Base-by-base conservation (phyloP, 306 rosid genomes). In the Citrullus amarus region DNA sequence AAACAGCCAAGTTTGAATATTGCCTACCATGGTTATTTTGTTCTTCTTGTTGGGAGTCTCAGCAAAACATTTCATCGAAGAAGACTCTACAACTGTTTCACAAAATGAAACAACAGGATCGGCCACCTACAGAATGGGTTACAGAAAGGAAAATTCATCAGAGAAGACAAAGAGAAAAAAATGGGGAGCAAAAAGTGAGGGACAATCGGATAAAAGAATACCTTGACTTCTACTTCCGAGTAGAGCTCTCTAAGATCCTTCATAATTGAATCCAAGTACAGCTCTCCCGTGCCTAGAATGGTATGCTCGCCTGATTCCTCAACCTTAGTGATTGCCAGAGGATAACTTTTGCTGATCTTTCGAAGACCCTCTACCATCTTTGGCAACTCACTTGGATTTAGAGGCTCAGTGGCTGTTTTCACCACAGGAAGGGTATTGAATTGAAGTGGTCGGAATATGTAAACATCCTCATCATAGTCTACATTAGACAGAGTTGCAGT, bases 221-320 rank as follows among this genome's bases (percentile, higher is more conserved):
- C 99, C 98, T 95, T 95, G 81, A 95, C 97, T 90, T 95, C 99
- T 36, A 95, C 99, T 95, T 95, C 97, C 2, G 99, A 95, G 84
- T 92, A 95, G 34, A 95, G 96, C 82, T 95, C 99, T 86, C 98
- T 90, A 57, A 92, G 91, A 88, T 95, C 99, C 91, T 95, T 95
- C 99, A 92, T 92, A 67, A 95, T 92, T 77, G 99, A 95, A 91
- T 95, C 99, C 87, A 92, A 87, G 91, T 95, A 95, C 83, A 95
- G 91, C 85, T 95, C 99, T 67, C 99, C 97, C 20, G 97, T 92
- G 62, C 99, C 99, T 81, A 95, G 78, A 75, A 95, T 89, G 16
- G 99, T 95, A 87, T 95, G 99, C 76, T 95, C 99, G 79, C 99
- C 99, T 61, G 99, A 95, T 81, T 95, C 99, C 90, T 92, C 98